A percentile compares a stretch with the other conserved stretches of the same genome.
phyloP scores from a whole-genome alignment of 148 eudicot genomes.

The Diospyros lotus region DNA sequence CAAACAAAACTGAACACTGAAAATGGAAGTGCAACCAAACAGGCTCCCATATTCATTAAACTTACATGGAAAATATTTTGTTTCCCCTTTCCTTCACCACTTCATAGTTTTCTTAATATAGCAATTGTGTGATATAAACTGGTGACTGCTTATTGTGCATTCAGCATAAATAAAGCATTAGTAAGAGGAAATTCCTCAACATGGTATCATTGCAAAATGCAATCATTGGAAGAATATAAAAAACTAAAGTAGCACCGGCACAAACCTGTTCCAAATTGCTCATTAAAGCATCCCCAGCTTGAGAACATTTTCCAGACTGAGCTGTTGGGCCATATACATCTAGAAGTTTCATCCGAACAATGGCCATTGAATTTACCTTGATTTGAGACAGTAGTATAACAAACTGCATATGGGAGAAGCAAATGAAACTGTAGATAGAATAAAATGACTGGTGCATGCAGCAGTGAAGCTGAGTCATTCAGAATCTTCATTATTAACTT shows the following conservation, averaged over 20 bases:
- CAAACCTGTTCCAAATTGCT: conserved; percentile 75
- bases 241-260: conserved; percentile 1
- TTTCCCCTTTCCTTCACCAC: too few species aligned
- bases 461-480: background rate
- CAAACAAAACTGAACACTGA: too few species aligned
- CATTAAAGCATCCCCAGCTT: conserved; percentile 33
- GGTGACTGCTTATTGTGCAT: background rate
- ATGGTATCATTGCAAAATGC: background rate
- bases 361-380: conserved; percentile 78
- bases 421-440: conserved; percentile 1
- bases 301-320: conserved; percentile 24
- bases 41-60: too few species aligned
- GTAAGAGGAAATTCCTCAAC: background rate
- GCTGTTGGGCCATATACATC: conserved; percentile 27
- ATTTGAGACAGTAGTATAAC: conserved; percentile 74
- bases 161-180: background rate
- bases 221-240: background rate
- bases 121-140: background rate
- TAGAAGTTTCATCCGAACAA: conserved; percentile 59
- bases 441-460: background rate
- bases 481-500: background rate
- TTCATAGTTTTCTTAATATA: background rate
- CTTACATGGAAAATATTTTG: too few species aligned
- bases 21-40: too few species aligned
- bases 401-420: conserved; percentile 50